Base-by-base conservation (phyloP, 2,329 filamentous ascomycete genomes). In the Fusarium dimerum region DNA sequence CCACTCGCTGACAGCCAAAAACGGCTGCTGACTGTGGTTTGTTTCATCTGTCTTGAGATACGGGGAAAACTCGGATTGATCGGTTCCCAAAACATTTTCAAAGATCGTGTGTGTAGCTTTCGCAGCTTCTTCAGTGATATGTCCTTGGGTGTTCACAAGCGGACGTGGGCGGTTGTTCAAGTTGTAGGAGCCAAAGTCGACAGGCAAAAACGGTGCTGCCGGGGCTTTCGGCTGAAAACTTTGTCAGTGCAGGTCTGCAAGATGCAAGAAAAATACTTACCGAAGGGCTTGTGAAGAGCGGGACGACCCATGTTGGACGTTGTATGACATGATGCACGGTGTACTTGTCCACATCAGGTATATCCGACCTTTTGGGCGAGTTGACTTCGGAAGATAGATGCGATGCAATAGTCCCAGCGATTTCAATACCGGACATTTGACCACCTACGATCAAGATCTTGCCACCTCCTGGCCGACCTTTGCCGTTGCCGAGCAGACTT, bases 391-490 rank as follows among this genome's bases (percentile, higher is more conserved):
- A 84, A 0, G 89, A 92, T 1, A 93, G 69, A 56, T 92, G 84
- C 5, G 84, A 78, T 11, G 88, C 89, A 45, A 92, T 82, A 2
- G 86, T 85, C 10, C 84, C 86, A 0, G 89, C 87, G 45, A 87
- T 87, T 73, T 95, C 90, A 6, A 89, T 82, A 1, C 89, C 90
- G 2, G 89, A 93, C 80, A 94, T 92, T 62, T 92, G 89, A 1
- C 89, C 90, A 1, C 90, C 90, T 1, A 92, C 82, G 1, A 95
- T 77, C 1, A 91, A 76, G 15, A 94, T 84, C 63, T 86, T 89
- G 16, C 82, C 81, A 1, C 76, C 76, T 1, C 64, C 62, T 5
- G 56, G 50, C 2, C 73, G 66, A 0, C 70, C 61, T 11, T 70
- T 65, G 0, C 70, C 72, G 2, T 70, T 65, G 0, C 70, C 72